These are phyloP conservation scores for Pistacia integerrima DNA, from an alignment of 345 rosid species.

Conservation along the genomic window DNA sequence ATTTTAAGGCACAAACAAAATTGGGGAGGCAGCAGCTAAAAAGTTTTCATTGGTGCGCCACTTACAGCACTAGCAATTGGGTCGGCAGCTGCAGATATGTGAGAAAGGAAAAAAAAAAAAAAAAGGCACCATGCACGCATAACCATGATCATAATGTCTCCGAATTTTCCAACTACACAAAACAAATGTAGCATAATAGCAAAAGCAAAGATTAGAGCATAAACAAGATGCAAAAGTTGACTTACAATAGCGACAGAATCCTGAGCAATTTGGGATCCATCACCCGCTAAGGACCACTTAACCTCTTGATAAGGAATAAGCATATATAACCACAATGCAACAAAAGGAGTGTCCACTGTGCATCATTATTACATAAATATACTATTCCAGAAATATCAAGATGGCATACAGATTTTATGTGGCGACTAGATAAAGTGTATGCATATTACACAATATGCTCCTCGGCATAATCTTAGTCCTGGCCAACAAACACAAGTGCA, in stretches of 20 bases:
- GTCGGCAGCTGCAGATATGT: conserved; percentile 2
- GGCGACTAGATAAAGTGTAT: conserved; percentile 16
- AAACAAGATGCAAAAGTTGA: background rate
- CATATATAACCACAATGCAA: background rate
- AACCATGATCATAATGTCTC: background rate
- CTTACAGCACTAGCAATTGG: conserved; percentile 9
- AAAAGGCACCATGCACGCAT: background rate
- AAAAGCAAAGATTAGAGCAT: background rate
- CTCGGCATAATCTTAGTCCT: background rate
- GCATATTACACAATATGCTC: conserved; percentile 11
- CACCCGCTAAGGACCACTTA: background rate
- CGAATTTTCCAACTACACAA: background rate
- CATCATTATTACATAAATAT: background rate
- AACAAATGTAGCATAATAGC: background rate
- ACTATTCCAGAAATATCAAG: conserved; percentile 5
- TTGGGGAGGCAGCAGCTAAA: background rate
- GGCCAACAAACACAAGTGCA: background rate
- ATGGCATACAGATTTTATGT: conserved; percentile 17
- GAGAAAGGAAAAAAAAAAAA: background rate
- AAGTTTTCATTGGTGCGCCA: conserved; percentile 9
- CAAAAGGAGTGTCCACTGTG: background rate
- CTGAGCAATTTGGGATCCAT: background rate
- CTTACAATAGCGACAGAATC: background rate
- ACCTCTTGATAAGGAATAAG: background rate
- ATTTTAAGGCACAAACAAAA: background rate